Percentiles rank a stretch among this genome's conserved stretches.
These are phyloP conservation scores for Combretum micranthum DNA, from an alignment of 345 rosid species.

Conservation along the genomic window DNA sequence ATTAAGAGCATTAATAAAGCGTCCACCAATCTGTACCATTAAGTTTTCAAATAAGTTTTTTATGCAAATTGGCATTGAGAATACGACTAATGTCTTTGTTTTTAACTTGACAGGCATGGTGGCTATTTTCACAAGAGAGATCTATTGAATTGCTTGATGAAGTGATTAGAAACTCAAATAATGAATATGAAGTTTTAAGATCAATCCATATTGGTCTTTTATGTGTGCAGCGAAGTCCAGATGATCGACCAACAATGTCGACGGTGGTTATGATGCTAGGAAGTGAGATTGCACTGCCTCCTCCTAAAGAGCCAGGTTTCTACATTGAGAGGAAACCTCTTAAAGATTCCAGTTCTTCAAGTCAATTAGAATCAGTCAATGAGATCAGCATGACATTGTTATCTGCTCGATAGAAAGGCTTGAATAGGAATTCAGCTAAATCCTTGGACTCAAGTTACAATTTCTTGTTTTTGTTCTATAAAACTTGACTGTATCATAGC, in stretches of 20 bases:
- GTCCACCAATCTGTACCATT: too few species aligned
- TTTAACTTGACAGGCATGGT: slow-evolving; percentile 16
- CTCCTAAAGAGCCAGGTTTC: slow-evolving; percentile 22
- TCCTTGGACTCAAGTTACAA: too few species aligned
- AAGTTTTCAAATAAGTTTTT: too few species aligned
- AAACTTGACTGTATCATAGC: too few species aligned
- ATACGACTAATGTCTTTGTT: neutral
- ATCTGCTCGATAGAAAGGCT: too few species aligned
- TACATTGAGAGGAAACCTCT: slow-evolving; percentile 12
- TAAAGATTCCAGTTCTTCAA: neutral
- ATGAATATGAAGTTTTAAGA: slow-evolving; percentile 5
- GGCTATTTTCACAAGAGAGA: slow-evolving; percentile 12
- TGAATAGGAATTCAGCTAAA: too few species aligned
- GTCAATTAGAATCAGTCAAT: too few species aligned
- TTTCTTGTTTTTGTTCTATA: too few species aligned
- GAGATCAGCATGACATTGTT: too few species aligned
- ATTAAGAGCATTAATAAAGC: too few species aligned
- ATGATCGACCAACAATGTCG: slow-evolving; percentile 26
- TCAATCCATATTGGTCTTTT: slow-evolving; percentile 19
- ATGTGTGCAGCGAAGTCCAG: slow-evolving; percentile 16
- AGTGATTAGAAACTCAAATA: neutral
- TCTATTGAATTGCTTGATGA: slow-evolving; percentile 10
- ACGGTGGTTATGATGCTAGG: slow-evolving; percentile 14
- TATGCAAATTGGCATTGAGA: neutral
- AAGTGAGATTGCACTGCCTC: slow-evolving; percentile 14